Evolutionary conservation across 2,329 filamentous ascomycete genomes (phyloP), one percentile per base, ranked within the genome.

Genomic region (Chlorencoelia australis): DNA sequence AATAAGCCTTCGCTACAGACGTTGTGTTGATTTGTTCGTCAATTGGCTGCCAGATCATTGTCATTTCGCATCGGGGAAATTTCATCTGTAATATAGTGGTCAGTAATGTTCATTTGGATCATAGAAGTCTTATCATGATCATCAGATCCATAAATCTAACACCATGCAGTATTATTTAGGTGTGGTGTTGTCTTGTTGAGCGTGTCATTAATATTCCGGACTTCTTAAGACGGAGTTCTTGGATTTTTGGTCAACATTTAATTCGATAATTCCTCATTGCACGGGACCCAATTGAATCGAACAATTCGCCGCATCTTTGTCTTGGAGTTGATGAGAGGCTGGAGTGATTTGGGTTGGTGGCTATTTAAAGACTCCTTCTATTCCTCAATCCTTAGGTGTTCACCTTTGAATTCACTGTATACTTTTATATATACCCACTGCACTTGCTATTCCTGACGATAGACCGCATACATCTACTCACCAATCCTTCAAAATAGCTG

Each of bases 71-170:
- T 41, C 43, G 38, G 39, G 42, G 36, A 39, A 37, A 35, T 9
- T 31, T 34, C 38, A 33, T 43, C 45, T 53, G 51, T 54, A 54
- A 47, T 50, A 51, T 55, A 55, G 43, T 51, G 50, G 50, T 54
- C 45, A 53, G 53, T 54, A 31, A 43, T 30, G 38, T 33, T 45
- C 46, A 46, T 46, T 49, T 50, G 50, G 43, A 42, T 43, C 37
- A 33, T 34, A 37, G 33, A 28, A 42, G 34, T 31, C 32, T 41
- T 26, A 37, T 41, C 42, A 22, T 30, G 30, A 21, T 40, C 15
- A 40, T 37, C 37, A 39, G 24, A 29, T 26, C 24, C 22, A 21
- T 36, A 22, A 33, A 20, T 48, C 52, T 53, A 42, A 55, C 52
- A 33, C 29, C 42, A 38, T 37, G 36, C 38, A 53, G 48, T 52